Percentiles rank a stretch among this genome's conserved stretches.
These are phyloP conservation scores for Herpetospermum pedunculosum DNA, from an alignment of 306 rosid species.

Conservation along the genomic window DNA sequence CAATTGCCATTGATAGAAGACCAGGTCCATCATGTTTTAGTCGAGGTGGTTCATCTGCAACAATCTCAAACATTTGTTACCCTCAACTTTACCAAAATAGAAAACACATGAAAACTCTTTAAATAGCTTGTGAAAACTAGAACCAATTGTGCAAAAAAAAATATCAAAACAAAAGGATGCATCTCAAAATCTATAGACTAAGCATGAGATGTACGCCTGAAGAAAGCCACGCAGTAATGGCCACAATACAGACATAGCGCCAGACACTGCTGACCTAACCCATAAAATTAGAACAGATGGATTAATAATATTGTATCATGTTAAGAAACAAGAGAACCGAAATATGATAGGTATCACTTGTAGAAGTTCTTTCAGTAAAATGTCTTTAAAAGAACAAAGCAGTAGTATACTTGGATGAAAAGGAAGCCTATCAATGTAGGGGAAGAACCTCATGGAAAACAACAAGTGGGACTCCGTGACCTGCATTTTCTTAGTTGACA, in stretches of 20 bases:
- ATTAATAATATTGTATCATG: background rate
- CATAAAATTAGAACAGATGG: background rate
- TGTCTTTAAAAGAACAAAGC: background rate
- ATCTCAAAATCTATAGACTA: background rate
- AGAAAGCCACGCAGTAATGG: background rate
- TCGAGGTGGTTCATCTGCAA: constrained; percentile 70
- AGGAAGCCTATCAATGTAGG: constrained; percentile 1
- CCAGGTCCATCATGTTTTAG: constrained; percentile 75
- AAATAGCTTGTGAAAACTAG: background rate
- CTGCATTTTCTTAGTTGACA: constrained; percentile 2
- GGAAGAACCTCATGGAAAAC: constrained; percentile 8
- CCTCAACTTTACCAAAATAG: background rate
- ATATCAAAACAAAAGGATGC: background rate
- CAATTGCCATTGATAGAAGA: constrained; percentile 70
- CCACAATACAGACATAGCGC: background rate
- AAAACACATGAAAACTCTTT: background rate
- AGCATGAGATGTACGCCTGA: background rate
- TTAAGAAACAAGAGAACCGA: background rate
- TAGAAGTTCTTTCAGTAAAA: background rate
- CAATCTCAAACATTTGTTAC: constrained; percentile 3
- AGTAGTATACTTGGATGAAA: background rate
- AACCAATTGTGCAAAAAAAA: background rate
- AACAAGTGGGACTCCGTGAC: background rate
- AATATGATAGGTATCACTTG: background rate
- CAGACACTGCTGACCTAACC: background rate